Conservation (phyloP, 2,329 filamentous ascomycete genomes). For the Pseudogymnoascus verrucosus region DNA sequence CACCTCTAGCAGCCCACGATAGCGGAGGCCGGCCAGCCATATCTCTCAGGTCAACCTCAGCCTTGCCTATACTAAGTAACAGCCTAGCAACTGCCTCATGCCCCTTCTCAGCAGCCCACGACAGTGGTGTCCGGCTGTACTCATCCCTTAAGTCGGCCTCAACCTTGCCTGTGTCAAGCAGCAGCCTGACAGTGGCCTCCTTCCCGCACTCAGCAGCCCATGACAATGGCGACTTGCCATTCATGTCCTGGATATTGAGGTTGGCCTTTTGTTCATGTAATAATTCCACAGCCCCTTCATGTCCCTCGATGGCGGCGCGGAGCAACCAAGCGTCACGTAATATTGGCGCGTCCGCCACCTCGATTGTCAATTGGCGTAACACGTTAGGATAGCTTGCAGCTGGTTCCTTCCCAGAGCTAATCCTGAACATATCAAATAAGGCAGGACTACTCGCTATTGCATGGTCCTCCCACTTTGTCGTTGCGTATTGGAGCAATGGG, state of each 20-base stretch:
- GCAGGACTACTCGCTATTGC: background rate
- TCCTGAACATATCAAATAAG: background rate
- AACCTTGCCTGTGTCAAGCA: background rate
- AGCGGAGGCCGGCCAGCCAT: background rate
- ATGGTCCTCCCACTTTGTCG: no score
- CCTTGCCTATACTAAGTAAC: background rate
- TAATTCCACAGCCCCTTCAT: no score
- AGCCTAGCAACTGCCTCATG: background rate
- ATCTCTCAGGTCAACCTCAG: no score
- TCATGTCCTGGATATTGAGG: no score
- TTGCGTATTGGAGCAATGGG: no score
- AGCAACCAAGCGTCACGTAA: no score
- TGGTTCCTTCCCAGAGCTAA: background rate
- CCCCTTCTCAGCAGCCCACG: background rate
- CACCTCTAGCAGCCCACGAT: background rate
- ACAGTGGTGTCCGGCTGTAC: background rate
- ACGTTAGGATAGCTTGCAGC: background rate
- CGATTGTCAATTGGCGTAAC: no score
- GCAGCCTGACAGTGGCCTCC: background rate
- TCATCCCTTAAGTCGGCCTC: no score
- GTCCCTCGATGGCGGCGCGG: no score
- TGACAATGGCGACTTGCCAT: background rate
- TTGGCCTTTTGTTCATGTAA: no score
- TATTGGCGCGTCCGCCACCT: no score
- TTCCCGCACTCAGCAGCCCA: background rate